These are phyloP conservation scores for Pichia deserticola DNA, from an alignment of 805 yeast species.

Conservation along the genomic window DNA sequence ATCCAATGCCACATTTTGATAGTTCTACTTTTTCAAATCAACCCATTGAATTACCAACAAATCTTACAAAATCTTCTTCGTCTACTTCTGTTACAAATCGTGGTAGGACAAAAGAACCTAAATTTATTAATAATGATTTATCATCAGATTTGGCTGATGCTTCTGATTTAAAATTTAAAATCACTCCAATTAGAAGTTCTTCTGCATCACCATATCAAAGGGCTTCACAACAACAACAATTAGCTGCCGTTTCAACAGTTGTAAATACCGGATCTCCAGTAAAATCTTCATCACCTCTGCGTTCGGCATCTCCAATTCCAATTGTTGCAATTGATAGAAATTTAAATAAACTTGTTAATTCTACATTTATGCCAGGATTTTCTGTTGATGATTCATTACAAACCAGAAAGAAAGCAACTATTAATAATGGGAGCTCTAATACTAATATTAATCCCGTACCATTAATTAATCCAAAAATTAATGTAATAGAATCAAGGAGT, in stretches of 20 bases:
- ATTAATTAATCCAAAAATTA: not conserved
- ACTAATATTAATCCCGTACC: not conserved
- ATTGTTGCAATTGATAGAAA: slow-evolving; percentile 4
- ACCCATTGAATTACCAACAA: too few species aligned
- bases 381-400: not conserved
- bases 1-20: not conserved
- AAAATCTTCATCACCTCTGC: slow-evolving; percentile 17
- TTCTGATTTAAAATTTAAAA: slow-evolving; percentile 24
- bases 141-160: slow-evolving; percentile 13
- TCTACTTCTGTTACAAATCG: not conserved
- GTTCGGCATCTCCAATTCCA: slow-evolving; percentile 12
- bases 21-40: too few species aligned
- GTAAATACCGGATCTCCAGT: slow-evolving; percentile 3
- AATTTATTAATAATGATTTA: not conserved
- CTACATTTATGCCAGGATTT: slow-evolving; percentile 19
- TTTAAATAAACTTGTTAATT: slow-evolving; percentile 14
- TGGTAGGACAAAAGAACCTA: slow-evolving; percentile 8
- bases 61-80: too few species aligned
- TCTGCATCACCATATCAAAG: slow-evolving; percentile 16
- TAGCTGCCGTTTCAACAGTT: not conserved
- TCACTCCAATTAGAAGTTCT: slow-evolving; percentile 24
- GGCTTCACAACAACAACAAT: not conserved
- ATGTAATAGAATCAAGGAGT: not conserved
- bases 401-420: not conserved
- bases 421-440: not conserved